Base-by-base conservation (phyloP, 2,329 filamentous ascomycete genomes). In the Colletotrichum chrysophilum region DNA sequence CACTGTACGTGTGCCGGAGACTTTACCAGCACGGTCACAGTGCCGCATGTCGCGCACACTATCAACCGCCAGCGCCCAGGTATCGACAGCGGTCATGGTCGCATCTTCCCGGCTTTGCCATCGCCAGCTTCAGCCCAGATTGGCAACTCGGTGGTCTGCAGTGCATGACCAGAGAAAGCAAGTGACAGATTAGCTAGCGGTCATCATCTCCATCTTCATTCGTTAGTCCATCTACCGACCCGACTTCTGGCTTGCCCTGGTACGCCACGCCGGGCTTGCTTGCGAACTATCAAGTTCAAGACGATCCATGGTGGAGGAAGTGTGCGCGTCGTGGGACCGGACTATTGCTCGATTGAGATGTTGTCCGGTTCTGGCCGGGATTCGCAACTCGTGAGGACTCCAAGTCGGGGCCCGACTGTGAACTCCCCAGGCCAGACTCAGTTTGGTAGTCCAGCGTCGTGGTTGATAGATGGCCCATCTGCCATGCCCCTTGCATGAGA, bases 401-500 rank as follows among this genome's bases (percentile, higher is more conserved):
- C 36, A 38, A 38, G 36, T 38, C 36, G 16, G 36, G 36, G 16
- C 36, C 16, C 36, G 16, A 38, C 36, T 38, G 36, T 38, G 36
- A 38, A 38, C 36, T 38, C 36, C 36, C 36, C 16, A 38, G 36
- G 16, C 36, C 36, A 38, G 16, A 38, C 36, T 38, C 16, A 38
- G 36, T 38, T 38, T 38, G 36, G 7, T 16, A 38, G n/a, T 48
- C 18, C 56, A 18, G 14, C 32, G 32, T 21, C 38, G 36, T 56
- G 36, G 36, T 16, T 38, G 36, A 38, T 38, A 38, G 36, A 38
- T 38, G 36, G 36, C 61, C 55, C 43, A 62, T 30, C 62, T 66
- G 30, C 21, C 38, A 26, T 18, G 62, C 56, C 69, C 67, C 73
- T 68, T 72, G 73, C 73, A 74, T 24, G 68, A 72, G 73, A 72